Evolutionary conservation across 225 moss, liverwort and hornwort genomes (phyloP), one percentile per base, ranked within the genome.

Genomic region (Anthoceros angustus): DNA sequence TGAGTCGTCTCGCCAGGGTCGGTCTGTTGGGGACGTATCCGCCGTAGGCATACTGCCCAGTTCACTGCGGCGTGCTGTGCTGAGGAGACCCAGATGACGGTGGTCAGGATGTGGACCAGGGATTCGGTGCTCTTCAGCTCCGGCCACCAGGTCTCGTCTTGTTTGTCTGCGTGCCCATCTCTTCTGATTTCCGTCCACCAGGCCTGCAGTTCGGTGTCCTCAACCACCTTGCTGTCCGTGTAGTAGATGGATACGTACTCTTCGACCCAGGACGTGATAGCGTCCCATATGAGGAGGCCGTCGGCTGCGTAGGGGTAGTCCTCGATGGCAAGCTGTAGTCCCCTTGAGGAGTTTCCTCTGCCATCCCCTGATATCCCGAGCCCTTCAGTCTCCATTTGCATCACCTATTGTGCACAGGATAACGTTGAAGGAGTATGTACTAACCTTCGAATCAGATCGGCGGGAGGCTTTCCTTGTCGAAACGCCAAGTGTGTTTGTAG

Each of bases 261-360:
- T 6, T 24, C 26, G 43, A 78, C 71, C 63, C 77, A 87, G 9
- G 67, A 64, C 66, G 80, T 79, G 12, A 83, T 62, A 64, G 80
- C 82, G 2, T 63, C 78, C 88, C 88, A 92, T 2, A 92, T 42
- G 49, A 84, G 84, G 23, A 92, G 74, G 5, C 82, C 86, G 62
- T 92, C 92, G n/a, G 69, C 79, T 5, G 88, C 88, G 42, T 72
- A 86, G 0, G 92, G 92, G 70, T 88, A 92, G 50, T 92, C 92
- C 62, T 83, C 80, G 46, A 91, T 61, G 20, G 83, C 77, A 41
- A 92, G 79, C 73, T 84, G 84, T 38, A 86, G 40, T 3, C 79
- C 23, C 84, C 80, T 1, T 72, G 75, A 0, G 78, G 69, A 2
- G 68, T 67, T 8, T 69, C 41, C 61, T 77, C 84, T 2, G 92